Evolutionary conservation across 495 filamentous ascomycete genomes (phyloP).

Genomic region (Neurospora sp.): DNA sequence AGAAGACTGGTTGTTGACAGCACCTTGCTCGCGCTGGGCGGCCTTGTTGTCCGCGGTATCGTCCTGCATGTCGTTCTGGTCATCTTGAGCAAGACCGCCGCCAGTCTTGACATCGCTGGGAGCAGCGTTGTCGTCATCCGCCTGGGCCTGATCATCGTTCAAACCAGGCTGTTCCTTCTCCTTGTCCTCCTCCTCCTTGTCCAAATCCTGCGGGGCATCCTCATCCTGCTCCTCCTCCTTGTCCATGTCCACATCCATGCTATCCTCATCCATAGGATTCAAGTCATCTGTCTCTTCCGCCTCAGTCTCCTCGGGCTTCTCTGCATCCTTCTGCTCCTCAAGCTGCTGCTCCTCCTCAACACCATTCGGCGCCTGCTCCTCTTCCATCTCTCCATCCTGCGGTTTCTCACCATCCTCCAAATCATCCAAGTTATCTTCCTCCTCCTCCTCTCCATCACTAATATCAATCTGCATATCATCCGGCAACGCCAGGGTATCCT

Average conservation of each 20-base stretch:
- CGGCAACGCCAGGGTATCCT: slow-evolving; percentile 48
- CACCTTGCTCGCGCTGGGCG: slow-evolving; percentile 37
- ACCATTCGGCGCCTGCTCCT: slow-evolving; percentile 5
- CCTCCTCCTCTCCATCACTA: slow-evolving; percentile 37
- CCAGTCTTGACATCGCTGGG: slow-evolving; percentile 55
- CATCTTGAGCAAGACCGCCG: slow-evolving; percentile 47
- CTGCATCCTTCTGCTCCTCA: slow-evolving; percentile 38
- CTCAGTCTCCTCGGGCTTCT: slow-evolving; percentile 17
- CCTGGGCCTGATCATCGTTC: slow-evolving; percentile 34
- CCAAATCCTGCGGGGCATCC: slow-evolving; percentile 20
- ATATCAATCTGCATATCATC: slow-evolving; percentile 66
- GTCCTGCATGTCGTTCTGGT: slow-evolving; percentile 31
- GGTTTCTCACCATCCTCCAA: slow-evolving; percentile 30
- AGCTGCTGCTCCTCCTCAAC: slow-evolving; percentile 16
- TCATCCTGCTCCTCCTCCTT: slow-evolving; percentile 22
- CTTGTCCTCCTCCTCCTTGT: slow-evolving; percentile 17
- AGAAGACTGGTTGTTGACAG: slow-evolving; percentile 35
- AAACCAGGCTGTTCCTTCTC: slow-evolving; percentile 23
- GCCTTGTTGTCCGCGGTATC: slow-evolving; percentile 32
- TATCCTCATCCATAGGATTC: slow-evolving; percentile 22
- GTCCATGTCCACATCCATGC: slow-evolving; percentile 30
- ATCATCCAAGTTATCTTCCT: slow-evolving; percentile 47
- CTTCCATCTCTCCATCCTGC: slow-evolving; percentile 14
- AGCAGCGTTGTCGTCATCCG: slow-evolving; percentile 54
- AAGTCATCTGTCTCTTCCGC: slow-evolving; percentile 22